phyloP scores from a whole-genome alignment of 1,139 yeast genomes.

The Protomyces inundatus region DNA sequence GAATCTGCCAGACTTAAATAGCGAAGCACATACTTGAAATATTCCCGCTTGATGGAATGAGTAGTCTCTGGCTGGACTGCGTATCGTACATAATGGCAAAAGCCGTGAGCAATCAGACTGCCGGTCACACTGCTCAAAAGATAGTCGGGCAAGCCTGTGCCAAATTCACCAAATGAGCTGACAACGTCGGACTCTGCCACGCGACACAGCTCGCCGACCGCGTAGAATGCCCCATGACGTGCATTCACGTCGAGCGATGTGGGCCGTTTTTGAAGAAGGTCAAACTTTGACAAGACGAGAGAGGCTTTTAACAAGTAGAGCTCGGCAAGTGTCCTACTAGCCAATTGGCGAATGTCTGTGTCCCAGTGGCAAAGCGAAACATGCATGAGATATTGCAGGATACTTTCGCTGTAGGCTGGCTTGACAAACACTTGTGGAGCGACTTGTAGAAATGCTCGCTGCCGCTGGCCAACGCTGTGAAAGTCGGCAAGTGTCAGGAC shows the following conservation, averaged over 20 bases:
- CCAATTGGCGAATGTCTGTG: slow-evolving; percentile 43
- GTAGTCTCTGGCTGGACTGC: background rate
- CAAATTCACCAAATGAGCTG: background rate
- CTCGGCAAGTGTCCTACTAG: slow-evolving; percentile 33
- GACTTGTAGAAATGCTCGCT: slow-evolving; percentile 42
- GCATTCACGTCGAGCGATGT: slow-evolving; percentile 3
- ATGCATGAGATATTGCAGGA: slow-evolving; percentile 39
- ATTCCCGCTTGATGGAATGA: background rate
- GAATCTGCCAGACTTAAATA: background rate
- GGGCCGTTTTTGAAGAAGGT: background rate
- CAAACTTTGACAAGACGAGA: background rate
- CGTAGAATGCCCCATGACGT: slow-evolving; percentile 6
- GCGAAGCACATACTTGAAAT: background rate
- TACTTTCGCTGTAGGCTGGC: slow-evolving; percentile 33
- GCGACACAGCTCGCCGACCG: slow-evolving; percentile 8
- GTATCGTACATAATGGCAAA: background rate
- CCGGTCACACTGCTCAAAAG: background rate
- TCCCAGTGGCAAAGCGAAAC: slow-evolving; percentile 40
- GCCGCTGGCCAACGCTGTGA: slow-evolving; percentile 44
- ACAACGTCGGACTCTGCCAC: background rate
- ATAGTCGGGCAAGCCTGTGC: background rate
- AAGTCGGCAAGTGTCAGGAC: slow-evolving; percentile 58
- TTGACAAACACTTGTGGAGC: slow-evolving; percentile 36
- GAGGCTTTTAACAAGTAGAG: background rate
- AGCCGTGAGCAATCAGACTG: background rate